Evolutionary conservation across 2,329 filamentous ascomycete species (phyloP).

Genomic region (Ambrosiella cleistominuta): DNA sequence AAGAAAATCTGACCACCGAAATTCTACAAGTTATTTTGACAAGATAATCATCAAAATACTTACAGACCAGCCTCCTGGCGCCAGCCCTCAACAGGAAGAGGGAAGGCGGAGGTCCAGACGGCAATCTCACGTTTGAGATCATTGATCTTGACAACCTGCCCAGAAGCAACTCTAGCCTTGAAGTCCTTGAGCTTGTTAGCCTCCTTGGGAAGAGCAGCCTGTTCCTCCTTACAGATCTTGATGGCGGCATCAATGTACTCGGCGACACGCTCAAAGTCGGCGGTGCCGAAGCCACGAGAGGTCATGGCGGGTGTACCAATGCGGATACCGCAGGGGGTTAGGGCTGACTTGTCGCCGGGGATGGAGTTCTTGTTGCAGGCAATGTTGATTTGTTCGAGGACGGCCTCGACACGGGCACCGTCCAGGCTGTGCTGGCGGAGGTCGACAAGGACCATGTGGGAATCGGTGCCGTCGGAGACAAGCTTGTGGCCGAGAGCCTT

Average conservation of each 20-base stretch:
- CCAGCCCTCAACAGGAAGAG: slow-evolving; percentile 70
- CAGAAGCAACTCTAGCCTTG: slow-evolving; percentile 73
- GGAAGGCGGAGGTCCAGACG: slow-evolving; percentile 74
- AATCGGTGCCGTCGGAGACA: slow-evolving; percentile 89
- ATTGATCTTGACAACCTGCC: slow-evolving; percentile 66
- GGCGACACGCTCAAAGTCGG: slow-evolving; percentile 83
- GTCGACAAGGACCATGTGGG: slow-evolving; percentile 91
- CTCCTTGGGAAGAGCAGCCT: slow-evolving; percentile 59
- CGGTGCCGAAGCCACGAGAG: slow-evolving; percentile 76
- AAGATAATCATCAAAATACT: slow-evolving; percentile 14
- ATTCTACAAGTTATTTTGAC: background rate
- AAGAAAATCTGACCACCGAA: background rate
- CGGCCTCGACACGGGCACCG: slow-evolving; percentile 84
- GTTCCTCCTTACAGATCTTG: slow-evolving; percentile 57
- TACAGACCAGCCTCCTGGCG: slow-evolving; percentile 42
- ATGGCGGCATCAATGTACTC: slow-evolving; percentile 75
- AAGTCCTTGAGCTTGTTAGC: slow-evolving; percentile 81
- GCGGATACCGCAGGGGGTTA: slow-evolving; percentile 85
- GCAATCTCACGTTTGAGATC: slow-evolving; percentile 78
- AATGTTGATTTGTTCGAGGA: slow-evolving; percentile 96
- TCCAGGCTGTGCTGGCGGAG: slow-evolving; percentile 76
- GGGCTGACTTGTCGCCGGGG: slow-evolving; percentile 89
- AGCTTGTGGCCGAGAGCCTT: slow-evolving; percentile 85
- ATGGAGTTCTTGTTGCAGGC: slow-evolving; percentile 99
- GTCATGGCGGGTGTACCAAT: slow-evolving; percentile 98